Evolutionary conservation across 192 early-diverging fungal species (phyloP), one percentile per base, ranked within the genome.

Genomic region (Phlyctochytrium arcticum): DNA sequence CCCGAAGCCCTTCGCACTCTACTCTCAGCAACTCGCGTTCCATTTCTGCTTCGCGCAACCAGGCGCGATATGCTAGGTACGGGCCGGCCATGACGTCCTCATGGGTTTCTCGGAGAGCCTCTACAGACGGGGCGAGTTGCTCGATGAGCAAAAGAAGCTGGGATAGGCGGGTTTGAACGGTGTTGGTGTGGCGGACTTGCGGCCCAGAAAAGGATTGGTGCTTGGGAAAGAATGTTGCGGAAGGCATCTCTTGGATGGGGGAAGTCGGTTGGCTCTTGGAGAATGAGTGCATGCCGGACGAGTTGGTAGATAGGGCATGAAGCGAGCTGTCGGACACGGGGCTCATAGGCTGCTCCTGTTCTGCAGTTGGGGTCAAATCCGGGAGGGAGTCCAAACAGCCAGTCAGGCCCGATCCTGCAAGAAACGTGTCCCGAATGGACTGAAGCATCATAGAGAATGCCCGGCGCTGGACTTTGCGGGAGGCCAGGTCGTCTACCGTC

Each of bases 401-500:
- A n/a, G 55, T 12, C 5, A 57, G 26, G 2, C 55, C 55, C 15
- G 35, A 12, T 24, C 35, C n/a, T 5, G 35, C 35, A 10, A 57
- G 55, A 36, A 57, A 36, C 15, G 55, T 57, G 29, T 57, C 55
- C 15, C 55, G 55, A n/a, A 57, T 36, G 26, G 35, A n/a, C 35
- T 57, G 55, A 17, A 57, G 35, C 55, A 57, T 57, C 0, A 26
- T 19, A 29, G 55, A 15, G 26, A 57, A 57, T 17, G 55, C 55
- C 19, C 15, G 30, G n/a, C 55, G 55, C 32, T 57, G 55, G 35
- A 57, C n/a, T 4, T 29, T 17, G 5, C 55, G 55, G n/a, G 55
- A 57, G 10, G 55, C 29, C 4, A 57, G 55, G 55, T 57, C 55
- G 35, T 57, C 55, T 4, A 57, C 55, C 31, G 55, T 57, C n/a